Evolutionary conservation across 176 grass and related monocot species (phyloP).

Genomic region (Bromus sterilis): DNA sequence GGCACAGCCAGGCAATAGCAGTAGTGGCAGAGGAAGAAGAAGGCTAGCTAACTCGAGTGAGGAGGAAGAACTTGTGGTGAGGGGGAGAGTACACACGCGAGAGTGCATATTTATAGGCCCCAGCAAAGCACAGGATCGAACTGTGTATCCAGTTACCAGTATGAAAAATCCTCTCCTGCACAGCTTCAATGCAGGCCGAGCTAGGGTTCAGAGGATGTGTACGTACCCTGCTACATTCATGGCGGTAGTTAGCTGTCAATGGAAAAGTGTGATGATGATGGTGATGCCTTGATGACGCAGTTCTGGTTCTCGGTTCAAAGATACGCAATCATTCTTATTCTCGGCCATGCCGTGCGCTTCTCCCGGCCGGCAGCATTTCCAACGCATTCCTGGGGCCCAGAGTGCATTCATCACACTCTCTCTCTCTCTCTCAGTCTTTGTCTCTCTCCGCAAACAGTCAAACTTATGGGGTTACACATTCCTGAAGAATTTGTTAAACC

Average conservation of each 20-base stretch:
- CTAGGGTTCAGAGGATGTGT: not conserved
- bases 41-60: not conserved
- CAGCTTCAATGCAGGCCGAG: not conserved
- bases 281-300: conserved; percentile 40
- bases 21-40: not conserved
- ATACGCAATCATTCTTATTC: conserved; percentile 25
- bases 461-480: too few species aligned
- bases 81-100: too few species aligned
- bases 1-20: not conserved
- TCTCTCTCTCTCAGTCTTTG: too few species aligned
- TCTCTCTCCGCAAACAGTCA: too few species aligned
- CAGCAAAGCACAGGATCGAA: not conserved
- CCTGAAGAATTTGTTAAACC: too few species aligned
- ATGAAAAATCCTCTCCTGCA: too few species aligned
- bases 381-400: too few species aligned
- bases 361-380: not conserved
- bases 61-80: not conserved
- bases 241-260: not conserved
- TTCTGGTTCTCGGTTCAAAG: not conserved
- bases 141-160: not conserved
- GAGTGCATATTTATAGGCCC: not conserved
- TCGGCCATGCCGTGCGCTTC: not conserved
- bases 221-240: not conserved
- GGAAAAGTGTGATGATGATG: conserved; percentile 26
- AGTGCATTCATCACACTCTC: not conserved